phyloP scores from a whole-genome alignment of 2,329 filamentous ascomycete genomes.

The Cladophialophora exuberans region DNA sequence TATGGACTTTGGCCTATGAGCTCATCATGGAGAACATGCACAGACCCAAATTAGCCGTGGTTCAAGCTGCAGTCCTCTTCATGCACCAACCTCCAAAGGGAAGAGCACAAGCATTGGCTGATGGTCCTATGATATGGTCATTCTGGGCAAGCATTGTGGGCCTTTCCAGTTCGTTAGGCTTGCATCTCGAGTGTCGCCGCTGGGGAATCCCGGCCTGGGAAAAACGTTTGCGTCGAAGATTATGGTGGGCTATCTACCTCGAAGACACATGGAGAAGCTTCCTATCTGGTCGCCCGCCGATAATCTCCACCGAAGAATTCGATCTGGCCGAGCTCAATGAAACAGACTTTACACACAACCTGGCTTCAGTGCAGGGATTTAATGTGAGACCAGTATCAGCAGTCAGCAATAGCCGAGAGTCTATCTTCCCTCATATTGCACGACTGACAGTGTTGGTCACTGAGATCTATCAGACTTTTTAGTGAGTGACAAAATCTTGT shows the following conservation, averaged over 20 bases:
- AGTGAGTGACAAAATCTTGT: neutral
- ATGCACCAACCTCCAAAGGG: constrained; percentile 36
- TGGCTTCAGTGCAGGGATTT: neutral
- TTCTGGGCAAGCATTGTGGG: constrained; percentile 43
- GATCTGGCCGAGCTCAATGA: constrained; percentile 39
- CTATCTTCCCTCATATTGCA: neutral
- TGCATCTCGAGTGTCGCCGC: constrained; percentile 43
- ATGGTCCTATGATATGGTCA: constrained; percentile 43
- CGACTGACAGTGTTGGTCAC: neutral
- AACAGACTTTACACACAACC: constrained; percentile 36
- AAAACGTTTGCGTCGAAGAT: constrained; percentile 41
- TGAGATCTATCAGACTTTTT: neutral
- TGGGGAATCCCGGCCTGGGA: constrained; percentile 45
- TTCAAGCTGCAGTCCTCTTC: constrained; percentile 40
- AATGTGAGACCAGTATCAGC: neutral
- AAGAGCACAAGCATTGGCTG: constrained; percentile 33
- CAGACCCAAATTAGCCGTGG: constrained; percentile 36
- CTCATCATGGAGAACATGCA: neutral
- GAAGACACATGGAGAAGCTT: constrained; percentile 46
- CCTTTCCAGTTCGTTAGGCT: constrained; percentile 39
- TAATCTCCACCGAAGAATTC: constrained; percentile 42
- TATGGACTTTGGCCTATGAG: neutral
- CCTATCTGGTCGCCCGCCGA: constrained; percentile 42
- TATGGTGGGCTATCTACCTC: constrained; percentile 47
- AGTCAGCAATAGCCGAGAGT: neutral